These are phyloP conservation scores for Haematococcus lacustris DNA, from an alignment of 139 green algal species.

Conservation along the genomic window DNA sequence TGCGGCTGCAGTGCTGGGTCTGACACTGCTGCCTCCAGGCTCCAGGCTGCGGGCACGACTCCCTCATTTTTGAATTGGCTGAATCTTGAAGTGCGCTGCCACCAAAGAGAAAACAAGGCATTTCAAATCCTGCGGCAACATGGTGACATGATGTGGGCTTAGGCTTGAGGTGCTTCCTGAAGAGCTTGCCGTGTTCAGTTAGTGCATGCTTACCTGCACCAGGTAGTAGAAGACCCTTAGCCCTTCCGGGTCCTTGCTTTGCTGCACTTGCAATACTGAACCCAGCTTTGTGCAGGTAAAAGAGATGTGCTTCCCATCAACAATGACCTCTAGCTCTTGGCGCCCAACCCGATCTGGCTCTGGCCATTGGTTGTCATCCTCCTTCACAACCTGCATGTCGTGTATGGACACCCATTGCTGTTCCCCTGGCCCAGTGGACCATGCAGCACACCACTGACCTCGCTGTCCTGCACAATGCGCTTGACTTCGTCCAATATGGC, in stretches of 20 bases:
- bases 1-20: too few species aligned
- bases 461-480: constrained; percentile 84
- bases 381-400: constrained; percentile 80
- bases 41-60: too few species aligned
- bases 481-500: constrained; percentile 81
- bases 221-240: constrained; percentile 97
- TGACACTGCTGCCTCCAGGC: too few species aligned
- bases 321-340: constrained; percentile 94
- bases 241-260: constrained; percentile 93
- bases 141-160: neutral
- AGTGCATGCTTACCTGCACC: constrained; percentile 74
- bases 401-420: neutral
- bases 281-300: constrained; percentile 96
- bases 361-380: constrained; percentile 95
- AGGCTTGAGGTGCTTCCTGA: neutral
- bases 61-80: constrained; percentile 47
- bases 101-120: constrained; percentile 94
- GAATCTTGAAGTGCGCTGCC: constrained; percentile 92
- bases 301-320: constrained; percentile 89
- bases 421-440: neutral
- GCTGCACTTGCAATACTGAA: constrained; percentile 88
- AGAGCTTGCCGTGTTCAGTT: too few species aligned
- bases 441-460: constrained; percentile 45
- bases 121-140: constrained; percentile 84
- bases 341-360: constrained; percentile 78